Evolutionary conservation across 495 filamentous ascomycete species (phyloP), one percentile per base, ranked within the genome.

Genomic region (Hypoxylon fuscum): DNA sequence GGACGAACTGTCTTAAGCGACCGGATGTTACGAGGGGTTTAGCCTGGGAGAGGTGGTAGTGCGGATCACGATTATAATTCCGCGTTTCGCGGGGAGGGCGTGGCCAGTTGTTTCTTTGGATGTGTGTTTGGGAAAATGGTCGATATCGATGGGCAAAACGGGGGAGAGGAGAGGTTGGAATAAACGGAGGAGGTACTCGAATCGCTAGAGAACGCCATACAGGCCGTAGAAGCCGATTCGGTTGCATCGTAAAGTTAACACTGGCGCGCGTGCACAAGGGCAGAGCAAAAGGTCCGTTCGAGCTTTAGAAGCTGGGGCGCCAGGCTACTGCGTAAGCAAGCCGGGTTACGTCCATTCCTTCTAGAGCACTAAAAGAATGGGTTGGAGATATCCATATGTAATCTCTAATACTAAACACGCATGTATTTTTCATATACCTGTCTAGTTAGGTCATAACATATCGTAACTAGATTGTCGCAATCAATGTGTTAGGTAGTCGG

Each of bases 11-110:
- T 31, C 49, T 35, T 10, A 77, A 8, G 9, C 65, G 50, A 22
- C 66, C 50, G 35, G 58, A 31, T 0, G 73, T 73, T 55, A 79
- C n/a, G 12, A 83, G 72, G 1, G 79, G 79, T 20, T 69, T 66
- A 3, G 79, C 79, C 10, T 66, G 49, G 18, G 56, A 61, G 38
- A 74, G 65, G 17, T 58, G 68, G 14, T 72, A 57, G 66, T 47
- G 48, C 1, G 69, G 69, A 25, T 64, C 54, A 21, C 40, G 63
- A 20, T 64, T 50, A 40, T 56, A 49, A 9, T 55, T 62, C 17
- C 49, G 70, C 11, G 64, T 64, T 34, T 59, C 55, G 59, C 18
- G 60, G 37, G 52, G 57, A 31, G 52, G 41, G 1, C 45, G 57
- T 44, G 62, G 70, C 70, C 62, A 67, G 46, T 67, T 55, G 35